Conservation (phyloP, 768 basidiomycete genomes). For the Trametes cubensis region DNA sequence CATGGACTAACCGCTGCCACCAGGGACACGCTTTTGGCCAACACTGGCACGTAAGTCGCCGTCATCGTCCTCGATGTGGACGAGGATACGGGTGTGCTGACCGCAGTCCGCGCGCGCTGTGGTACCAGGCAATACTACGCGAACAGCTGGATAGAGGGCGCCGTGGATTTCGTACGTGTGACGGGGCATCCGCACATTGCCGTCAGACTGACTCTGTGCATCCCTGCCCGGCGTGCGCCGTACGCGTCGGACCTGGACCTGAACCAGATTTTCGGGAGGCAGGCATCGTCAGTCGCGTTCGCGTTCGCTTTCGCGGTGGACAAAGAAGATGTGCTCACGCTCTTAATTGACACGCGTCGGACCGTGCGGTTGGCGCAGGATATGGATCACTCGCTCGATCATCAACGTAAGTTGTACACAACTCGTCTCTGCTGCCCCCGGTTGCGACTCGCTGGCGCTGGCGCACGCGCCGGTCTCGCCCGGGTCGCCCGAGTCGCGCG, state of each 20-base stretch:
- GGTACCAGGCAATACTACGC: conserved; percentile 27
- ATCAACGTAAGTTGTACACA: conserved; percentile 27
- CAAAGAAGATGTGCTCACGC: neutral
- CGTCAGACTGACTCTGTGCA: conserved; percentile 1
- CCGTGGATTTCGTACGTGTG: conserved; percentile 29
- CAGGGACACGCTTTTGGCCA: conserved; percentile 30
- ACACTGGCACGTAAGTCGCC: conserved; percentile 27
- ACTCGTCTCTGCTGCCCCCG: neutral
- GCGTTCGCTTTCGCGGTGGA: neutral
- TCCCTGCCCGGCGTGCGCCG: neutral
- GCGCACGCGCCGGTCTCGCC: neutral
- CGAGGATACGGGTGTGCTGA: neutral
- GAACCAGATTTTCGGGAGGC: conserved; percentile 29
- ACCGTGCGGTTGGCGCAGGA: conserved; percentile 12
- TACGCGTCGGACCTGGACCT: neutral
- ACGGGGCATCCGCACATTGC: neutral
- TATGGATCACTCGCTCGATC: conserved; percentile 30
- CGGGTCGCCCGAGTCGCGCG: neutral
- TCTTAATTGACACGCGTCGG: too few species aligned
- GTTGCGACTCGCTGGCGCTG: neutral
- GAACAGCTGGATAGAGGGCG: conserved; percentile 31
- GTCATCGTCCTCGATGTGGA: neutral
- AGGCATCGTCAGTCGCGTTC: conserved; percentile 24
- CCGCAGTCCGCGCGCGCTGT: neutral
- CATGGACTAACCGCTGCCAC: neutral